phyloP scores from a whole-genome alignment of 2,329 filamentous ascomycete genomes.

The Zasmidium cellare region DNA sequence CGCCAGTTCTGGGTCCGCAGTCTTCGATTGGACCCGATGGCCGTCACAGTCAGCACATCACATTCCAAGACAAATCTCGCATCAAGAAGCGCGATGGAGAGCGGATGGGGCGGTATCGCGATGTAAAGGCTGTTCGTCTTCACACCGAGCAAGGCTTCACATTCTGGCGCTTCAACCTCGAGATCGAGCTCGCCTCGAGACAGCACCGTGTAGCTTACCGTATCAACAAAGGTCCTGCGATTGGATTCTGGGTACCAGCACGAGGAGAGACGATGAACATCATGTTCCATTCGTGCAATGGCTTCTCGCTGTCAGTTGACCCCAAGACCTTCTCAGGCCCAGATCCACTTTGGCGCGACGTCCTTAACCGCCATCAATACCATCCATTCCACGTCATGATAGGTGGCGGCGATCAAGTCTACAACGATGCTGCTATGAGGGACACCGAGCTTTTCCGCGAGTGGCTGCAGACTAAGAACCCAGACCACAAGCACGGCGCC shows the following conservation, averaged over 20 bases:
- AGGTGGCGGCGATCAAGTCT: slow-evolving; percentile 94
- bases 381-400: slow-evolving; percentile 98
- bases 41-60: slow-evolving; percentile 33
- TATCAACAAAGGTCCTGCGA: slow-evolving; percentile 86
- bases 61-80: slow-evolving; percentile 45
- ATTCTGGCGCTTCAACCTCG: slow-evolving; percentile 96
- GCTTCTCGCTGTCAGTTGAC: slow-evolving; percentile 80
- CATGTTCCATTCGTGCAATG: slow-evolving; percentile 98
- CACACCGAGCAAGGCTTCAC: slow-evolving; percentile 85
- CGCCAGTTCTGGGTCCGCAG: slow-evolving; percentile 33
- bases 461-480: slow-evolving; percentile 81
- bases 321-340: slow-evolving; percentile 82
- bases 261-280: slow-evolving; percentile 89
- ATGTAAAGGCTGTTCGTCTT: slow-evolving; percentile 77
- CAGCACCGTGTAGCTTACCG: slow-evolving; percentile 92
- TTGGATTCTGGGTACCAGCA: slow-evolving; percentile 92
- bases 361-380: slow-evolving; percentile 87
- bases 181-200: slow-evolving; percentile 75
- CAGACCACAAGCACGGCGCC: slow-evolving; percentile 73
- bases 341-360: slow-evolving; percentile 95
- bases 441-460: slow-evolving; percentile 75
- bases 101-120: slow-evolving; percentile 75
- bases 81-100: slow-evolving; percentile 70
- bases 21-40: slow-evolving; percentile 24
- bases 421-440: slow-evolving; percentile 81